Conservation (phyloP, 805 yeast genomes). For the Candida lessepsii region DNA sequence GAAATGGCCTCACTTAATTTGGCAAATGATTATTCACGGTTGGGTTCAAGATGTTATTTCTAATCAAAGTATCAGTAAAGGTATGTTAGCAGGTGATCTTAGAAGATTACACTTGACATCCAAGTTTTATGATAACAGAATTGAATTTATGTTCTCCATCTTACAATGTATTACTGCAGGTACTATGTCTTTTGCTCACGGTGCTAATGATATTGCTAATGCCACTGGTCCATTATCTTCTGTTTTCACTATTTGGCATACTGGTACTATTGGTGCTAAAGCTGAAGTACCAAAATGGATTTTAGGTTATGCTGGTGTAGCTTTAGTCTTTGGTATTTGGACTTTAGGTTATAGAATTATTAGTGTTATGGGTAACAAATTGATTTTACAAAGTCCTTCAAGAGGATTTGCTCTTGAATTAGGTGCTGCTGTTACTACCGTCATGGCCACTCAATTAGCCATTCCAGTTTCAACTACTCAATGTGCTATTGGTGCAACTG, state of each 20-base stretch:
- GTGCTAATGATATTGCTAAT: slow-evolving; percentile 76
- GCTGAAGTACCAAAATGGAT: slow-evolving; percentile 72
- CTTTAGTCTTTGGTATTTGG: slow-evolving; percentile 69
- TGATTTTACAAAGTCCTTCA: slow-evolving; percentile 74
- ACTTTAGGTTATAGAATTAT: slow-evolving; percentile 69
- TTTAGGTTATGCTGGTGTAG: slow-evolving; percentile 62
- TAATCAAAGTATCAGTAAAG: slow-evolving; percentile 40
- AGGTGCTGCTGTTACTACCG: slow-evolving; percentile 74
- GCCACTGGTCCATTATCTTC: slow-evolving; percentile 77
- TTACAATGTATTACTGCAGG: slow-evolving; percentile 72
- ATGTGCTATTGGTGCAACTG: slow-evolving; percentile 76
- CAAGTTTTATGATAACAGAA: slow-evolving; percentile 66
- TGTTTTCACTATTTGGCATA: slow-evolving; percentile 59
- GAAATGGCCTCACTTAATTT: slow-evolving; percentile 51
- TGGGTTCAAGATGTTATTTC: slow-evolving; percentile 61
- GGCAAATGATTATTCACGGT: slow-evolving; percentile 57
- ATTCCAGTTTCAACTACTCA: slow-evolving; percentile 80
- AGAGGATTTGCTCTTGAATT: slow-evolving; percentile 76
- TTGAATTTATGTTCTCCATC: slow-evolving; percentile 66
- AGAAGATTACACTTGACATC: slow-evolving; percentile 53
- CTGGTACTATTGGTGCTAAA: slow-evolving; percentile 45
- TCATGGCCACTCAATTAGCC: slow-evolving; percentile 69
- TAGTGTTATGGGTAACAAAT: slow-evolving; percentile 68
- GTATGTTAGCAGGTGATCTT: slow-evolving; percentile 46
- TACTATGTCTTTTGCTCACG: slow-evolving; percentile 81